Base-by-base conservation (phyloP, 148 eudicot species). In the Diospyros lotus region DNA sequence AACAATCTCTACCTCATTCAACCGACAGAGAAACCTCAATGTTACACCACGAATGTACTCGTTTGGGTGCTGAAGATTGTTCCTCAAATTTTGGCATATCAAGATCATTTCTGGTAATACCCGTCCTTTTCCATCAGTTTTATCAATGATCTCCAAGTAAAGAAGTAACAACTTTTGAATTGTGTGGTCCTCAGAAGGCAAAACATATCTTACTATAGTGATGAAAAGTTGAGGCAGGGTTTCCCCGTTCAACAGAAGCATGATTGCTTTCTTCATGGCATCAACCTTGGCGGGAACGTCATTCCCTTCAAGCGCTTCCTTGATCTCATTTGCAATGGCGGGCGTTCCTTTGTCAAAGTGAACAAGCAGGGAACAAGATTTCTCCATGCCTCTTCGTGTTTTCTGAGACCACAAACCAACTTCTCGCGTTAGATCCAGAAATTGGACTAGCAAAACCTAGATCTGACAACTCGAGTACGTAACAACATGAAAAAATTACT, bases 21-120 rank as follows among this genome's bases (percentile, higher is more conserved):
- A 77, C 54, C 90, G 87, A 60, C 88, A 82, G 67, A 89, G 84
- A 67, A 89, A 89, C 76, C 90, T 83, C 78, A 89, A 86, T 7
- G 93, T 87, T 60, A 87, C 93, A 67, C 93, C 93, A 38, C 90
- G 81, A 58, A 89, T 78, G 78, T 89, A 87, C 84, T 89, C 92
- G 75, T 86, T 86, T 1, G 89, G 82, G 53, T 86, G 89, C 28
- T 84, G 87, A 77, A 84, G 74, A 66, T 86, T 86, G 79, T 86
- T 84, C 80, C 89, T 86, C 69, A 86, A 48, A 66, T 86, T 86
- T 39, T 86, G 89, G 76, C 89, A 86, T 44, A 86, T 86, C 85
- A 86, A 56, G 10, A 86, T 86, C 89, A 84, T 86, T 66, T 86
- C 89, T n/a, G 87, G 89, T 3, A 86, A 80, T 39, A 84, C 78